Base-by-base conservation (phyloP, 768 basidiomycete species). In the Lentinula sp. region DNA sequence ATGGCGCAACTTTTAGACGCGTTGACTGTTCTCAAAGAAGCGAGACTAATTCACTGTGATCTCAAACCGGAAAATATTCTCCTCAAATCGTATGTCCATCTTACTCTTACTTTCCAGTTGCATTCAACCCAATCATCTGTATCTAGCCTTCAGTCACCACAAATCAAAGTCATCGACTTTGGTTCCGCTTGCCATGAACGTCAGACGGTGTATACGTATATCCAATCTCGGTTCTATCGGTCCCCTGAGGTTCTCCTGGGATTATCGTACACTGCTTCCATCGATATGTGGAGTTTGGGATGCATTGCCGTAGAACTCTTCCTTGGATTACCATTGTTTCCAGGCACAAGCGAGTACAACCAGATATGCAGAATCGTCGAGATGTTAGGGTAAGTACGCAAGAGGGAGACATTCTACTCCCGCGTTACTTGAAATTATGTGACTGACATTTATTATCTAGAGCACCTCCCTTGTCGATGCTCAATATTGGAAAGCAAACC, bases 121-220 rank as follows among this genome's bases (percentile, higher is more conserved):
- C 42, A 57, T 55, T 58, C 42, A 41, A 51, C 55, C 48, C 54
- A 41, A 45, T 36, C 39, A 55, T 46, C 55, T 39, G 28, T 62
- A 60, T 53, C 62, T 61, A 97, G 95, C 18, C 81, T 99, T 39
- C 95, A 96, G 80, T 94, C 95, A 9, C 96, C 96, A 2, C 90
- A 94, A 74, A 98, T 98, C 79, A 98, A 98, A 76, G 91, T 99
- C 57, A 98, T 99, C 70, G 96, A 98, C 77, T 98, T 98, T 76
- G 97, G 97, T 45, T 98, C 95, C 4, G 95, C 97, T 16, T 99
- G 97, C 71, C 95, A 98, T 71, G 97, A 98, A 76, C 88, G 93
- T 67, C 95, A 98, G 74, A 99, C 96, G n/a, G 95, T 98, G 46
- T 99, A 99, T 73, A 99, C 97, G 3, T 99, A 99, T 76, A 98